Evolutionary conservation across 306 rosid genomes (phyloP), one percentile per base, ranked within the genome.

Genomic region (Amphicarpaea edgeworthii): DNA sequence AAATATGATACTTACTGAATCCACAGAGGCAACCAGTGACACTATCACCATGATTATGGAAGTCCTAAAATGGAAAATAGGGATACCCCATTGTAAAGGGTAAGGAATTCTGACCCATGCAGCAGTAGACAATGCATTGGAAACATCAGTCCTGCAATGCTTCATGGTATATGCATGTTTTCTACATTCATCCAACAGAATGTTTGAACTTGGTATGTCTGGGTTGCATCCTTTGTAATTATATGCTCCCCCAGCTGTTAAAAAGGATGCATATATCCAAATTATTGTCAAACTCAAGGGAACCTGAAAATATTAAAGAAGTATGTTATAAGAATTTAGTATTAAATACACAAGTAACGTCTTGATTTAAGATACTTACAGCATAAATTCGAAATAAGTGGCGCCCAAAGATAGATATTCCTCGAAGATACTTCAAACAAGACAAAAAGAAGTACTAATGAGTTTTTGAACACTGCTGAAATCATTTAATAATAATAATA

Each of bases 231-330:
- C 97, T 75, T 87, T 79, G 87, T 86, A 95, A 74, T 87, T 79
- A 73, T 95, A 95, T 32, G 91, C 98, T 72, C 98, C 98, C 8
- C 98, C 93, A 30, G 93, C 92, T 45, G 97, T 95, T 86, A 95
- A 79, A 89, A 95, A 90, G 55, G 90, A 88, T 17, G 97, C 98
- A 67, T 85, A 95, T 61, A 81, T 86, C 98, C 97, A 95, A 73
- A 86, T 75, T 77, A 95, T 77, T 72, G 84, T 51, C 46, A 84
- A 81, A 26, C 98, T 92, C 82, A 92, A 73, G n/a, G 98, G 97
- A 83, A 92, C 97, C 98, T 95, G 89, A 62, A 73, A 77, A 78
- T 72, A 60, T 78, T 62, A 45, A 79, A 88, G 5, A 81, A 72
- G 73, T 40, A 58, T 50, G 72, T 46, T 12, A 20, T 16, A 69